Evolutionary conservation across 306 rosid genomes (phyloP).

Genomic region (Cicer cuneatum): DNA sequence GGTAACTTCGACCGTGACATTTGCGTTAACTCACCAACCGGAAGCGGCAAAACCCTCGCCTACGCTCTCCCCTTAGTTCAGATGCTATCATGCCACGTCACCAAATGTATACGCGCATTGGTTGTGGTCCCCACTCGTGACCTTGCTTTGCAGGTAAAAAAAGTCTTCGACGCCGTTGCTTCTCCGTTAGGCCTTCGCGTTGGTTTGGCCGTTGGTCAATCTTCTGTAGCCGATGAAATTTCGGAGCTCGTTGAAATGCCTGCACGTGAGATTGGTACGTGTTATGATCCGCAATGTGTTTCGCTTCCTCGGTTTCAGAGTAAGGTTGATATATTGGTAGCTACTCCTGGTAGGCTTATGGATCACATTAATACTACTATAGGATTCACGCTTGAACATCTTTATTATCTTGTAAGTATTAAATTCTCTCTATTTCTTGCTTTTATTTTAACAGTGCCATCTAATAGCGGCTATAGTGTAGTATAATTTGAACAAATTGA

Average conservation of each 20-base stretch:
- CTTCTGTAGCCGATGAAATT: constrained; percentile 79
- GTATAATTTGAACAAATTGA: too few species aligned
- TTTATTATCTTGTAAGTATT: constrained; percentile 77
- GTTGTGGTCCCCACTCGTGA: constrained; percentile 93
- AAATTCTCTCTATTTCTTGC: background rate
- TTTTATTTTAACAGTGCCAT: background rate
- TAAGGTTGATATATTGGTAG: constrained; percentile 88
- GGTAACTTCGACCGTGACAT: constrained; percentile 84
- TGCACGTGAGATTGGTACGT: constrained; percentile 61
- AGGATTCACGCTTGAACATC: constrained; percentile 93
- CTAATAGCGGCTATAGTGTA: too few species aligned
- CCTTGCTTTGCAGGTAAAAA: constrained; percentile 82
- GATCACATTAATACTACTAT: constrained; percentile 78
- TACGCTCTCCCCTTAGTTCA: constrained; percentile 95
- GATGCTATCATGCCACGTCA: constrained; percentile 57
- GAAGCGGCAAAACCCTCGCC: constrained; percentile 91
- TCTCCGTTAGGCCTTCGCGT: constrained; percentile 78
- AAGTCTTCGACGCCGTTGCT: constrained; percentile 70
- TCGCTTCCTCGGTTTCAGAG: constrained; percentile 47
- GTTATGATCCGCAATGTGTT: constrained; percentile 61
- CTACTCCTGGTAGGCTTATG: constrained; percentile 93
- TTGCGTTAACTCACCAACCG: constrained; percentile 91
- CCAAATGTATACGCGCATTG: constrained; percentile 72
- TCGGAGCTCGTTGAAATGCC: constrained; percentile 63
- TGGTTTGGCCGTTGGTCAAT: constrained; percentile 90